phyloP scores from a whole-genome alignment of 129 eudicot species.

The Scalesia atractyloides region DNA sequence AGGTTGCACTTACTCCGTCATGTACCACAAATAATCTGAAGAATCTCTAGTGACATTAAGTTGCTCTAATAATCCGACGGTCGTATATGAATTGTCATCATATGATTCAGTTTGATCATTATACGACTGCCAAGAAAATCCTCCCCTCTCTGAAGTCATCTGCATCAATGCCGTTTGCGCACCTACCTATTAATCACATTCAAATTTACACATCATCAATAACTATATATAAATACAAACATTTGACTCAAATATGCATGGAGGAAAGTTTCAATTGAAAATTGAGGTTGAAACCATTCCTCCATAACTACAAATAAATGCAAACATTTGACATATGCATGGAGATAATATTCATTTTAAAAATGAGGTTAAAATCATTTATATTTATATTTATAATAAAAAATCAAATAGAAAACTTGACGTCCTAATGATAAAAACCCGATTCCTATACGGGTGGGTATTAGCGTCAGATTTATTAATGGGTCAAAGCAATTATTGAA shows the following conservation, averaged over 20 bases:
- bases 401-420: no score
- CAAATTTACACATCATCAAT: slow-evolving; percentile 25
- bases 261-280: not conserved
- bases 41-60: slow-evolving; percentile 73
- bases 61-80: slow-evolving; percentile 73
- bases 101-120: slow-evolving; percentile 69
- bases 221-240: not conserved
- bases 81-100: slow-evolving; percentile 49
- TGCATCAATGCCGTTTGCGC: slow-evolving; percentile 43
- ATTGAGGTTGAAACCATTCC: not conserved
- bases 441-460: no score
- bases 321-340: no score
- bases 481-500: no score
- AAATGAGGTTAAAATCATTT: no score
- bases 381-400: no score
- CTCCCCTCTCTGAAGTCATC: slow-evolving; percentile 58
- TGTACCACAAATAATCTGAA: slow-evolving; percentile 93
- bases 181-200: slow-evolving; percentile 48
- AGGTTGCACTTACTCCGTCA: slow-evolving; percentile 70
- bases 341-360: no score
- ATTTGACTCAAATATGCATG: not conserved
- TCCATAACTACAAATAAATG: no score
- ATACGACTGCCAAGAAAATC: slow-evolving; percentile 75
- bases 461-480: no score
- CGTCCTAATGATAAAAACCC: no score